Evolutionary conservation across 2,329 filamentous ascomycete species (phyloP).

Genomic region (Cladobotryum mycophilum): DNA sequence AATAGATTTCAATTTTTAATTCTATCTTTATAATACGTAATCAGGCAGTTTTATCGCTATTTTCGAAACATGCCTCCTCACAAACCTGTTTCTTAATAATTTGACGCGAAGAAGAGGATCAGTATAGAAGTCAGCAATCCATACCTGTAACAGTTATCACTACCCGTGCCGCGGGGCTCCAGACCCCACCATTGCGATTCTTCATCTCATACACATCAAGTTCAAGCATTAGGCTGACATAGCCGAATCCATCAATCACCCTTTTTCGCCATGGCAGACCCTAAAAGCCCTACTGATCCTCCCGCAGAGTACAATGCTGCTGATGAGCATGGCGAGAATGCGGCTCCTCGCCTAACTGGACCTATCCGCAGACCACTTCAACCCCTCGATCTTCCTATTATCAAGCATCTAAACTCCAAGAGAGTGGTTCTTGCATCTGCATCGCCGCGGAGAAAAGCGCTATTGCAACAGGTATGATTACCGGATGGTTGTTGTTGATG

Average conservation of each 20-base stretch:
- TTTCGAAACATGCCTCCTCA: too few species aligned
- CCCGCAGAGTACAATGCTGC: conserved; percentile 42
- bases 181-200: too few species aligned
- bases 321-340: conserved; percentile 28
- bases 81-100: too few species aligned
- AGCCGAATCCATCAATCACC: not conserved
- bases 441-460: conserved; percentile 75
- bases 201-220: too few species aligned
- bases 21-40: too few species aligned
- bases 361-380: conserved; percentile 47
- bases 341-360: conserved; percentile 19
- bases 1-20: too few species aligned
- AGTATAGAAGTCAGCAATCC: too few species aligned
- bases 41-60: too few species aligned
- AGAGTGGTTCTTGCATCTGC: conserved; percentile 85
- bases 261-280: conserved; percentile 21
- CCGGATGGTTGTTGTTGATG: not conserved
- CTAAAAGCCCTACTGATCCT: conserved; percentile 30
- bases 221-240: too few species aligned
- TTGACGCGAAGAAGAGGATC: too few species aligned
- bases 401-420: conserved; percentile 69
- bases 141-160: too few species aligned
- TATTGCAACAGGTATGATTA: conserved; percentile 60
- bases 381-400: conserved; percentile 72
- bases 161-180: too few species aligned